Percentiles rank a stretch among this genome's conserved stretches.
phyloP scores from a whole-genome alignment of 1,284 basidiomycete species.

The Naganishia sp. region DNA sequence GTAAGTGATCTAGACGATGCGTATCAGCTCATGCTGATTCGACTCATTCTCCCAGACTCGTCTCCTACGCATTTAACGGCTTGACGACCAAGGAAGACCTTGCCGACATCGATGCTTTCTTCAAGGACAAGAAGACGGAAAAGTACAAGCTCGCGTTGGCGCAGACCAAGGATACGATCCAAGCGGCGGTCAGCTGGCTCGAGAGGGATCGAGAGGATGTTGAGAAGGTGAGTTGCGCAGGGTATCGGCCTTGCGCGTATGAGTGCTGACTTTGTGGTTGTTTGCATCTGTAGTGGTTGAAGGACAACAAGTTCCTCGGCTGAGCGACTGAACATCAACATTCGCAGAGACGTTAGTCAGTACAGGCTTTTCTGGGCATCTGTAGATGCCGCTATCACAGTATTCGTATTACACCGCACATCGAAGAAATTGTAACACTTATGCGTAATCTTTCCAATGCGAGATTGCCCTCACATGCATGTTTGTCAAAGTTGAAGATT shows the following conservation, averaged over 20 bases:
- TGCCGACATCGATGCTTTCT: slow-evolving; percentile 65
- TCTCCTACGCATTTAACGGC: slow-evolving; percentile 61
- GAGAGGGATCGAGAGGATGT: slow-evolving; percentile 58
- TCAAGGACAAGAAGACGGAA: slow-evolving; percentile 51
- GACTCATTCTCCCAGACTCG: slow-evolving; percentile 27
- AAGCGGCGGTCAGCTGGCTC: slow-evolving; percentile 59
- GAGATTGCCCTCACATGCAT: too few relatives aligned
- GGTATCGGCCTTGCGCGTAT: slow-evolving; percentile 57
- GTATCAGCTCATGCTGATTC: slow-evolving; percentile 41
- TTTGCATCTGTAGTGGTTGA: slow-evolving; percentile 59
- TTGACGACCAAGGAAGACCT: slow-evolving; percentile 72
- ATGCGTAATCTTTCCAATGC: too few relatives aligned
- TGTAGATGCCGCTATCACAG: too few relatives aligned
- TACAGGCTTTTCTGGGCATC: too few relatives aligned
- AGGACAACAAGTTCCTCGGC: slow-evolving; percentile 52
- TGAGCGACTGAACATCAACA: background rate
- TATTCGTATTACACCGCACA: too few relatives aligned
- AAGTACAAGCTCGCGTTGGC: slow-evolving; percentile 56
- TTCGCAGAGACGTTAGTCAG: too few relatives aligned
- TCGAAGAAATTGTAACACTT: too few relatives aligned
- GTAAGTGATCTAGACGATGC: slow-evolving; percentile 40
- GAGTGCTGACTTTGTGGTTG: slow-evolving; percentile 11
- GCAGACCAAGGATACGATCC: slow-evolving; percentile 60
- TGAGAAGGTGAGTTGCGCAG: slow-evolving; percentile 43
- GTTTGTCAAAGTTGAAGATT: too few relatives aligned